These are phyloP conservation scores for Dryadomyces quercus-mongolicae DNA, from an alignment of 2,329 filamentous ascomycete genomes.

Conservation along the genomic window DNA sequence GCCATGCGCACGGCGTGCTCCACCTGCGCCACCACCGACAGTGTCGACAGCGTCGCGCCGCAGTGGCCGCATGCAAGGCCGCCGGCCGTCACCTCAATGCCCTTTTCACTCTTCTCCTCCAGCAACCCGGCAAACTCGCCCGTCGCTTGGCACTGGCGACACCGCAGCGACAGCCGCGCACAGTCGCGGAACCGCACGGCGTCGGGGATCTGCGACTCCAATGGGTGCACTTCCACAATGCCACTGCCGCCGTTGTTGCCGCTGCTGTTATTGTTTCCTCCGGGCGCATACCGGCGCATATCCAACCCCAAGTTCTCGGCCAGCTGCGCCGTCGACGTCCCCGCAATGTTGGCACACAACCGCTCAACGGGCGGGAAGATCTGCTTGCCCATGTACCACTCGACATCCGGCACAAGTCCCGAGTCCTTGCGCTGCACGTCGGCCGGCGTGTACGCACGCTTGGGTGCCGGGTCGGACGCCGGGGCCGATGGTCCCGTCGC, in stretches of 20 bases:
- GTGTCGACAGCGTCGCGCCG: slow-evolving; percentile 47
- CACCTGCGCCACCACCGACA: slow-evolving; percentile 75
- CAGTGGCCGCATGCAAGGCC: slow-evolving; percentile 69
- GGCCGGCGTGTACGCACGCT: slow-evolving; percentile 77
- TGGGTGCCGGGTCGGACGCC: slow-evolving; percentile 57
- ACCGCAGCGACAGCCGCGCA: slow-evolving; percentile 63
- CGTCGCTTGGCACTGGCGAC: slow-evolving; percentile 63
- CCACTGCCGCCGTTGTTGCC: slow-evolving; percentile 37
- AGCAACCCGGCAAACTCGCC: slow-evolving; percentile 68
- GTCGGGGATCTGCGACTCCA: slow-evolving; percentile 91
- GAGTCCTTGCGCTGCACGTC: slow-evolving; percentile 72
- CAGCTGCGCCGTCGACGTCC: slow-evolving; percentile 79
- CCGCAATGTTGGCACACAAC: slow-evolving; percentile 88
- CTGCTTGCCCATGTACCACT: slow-evolving; percentile 97
- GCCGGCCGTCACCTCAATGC: slow-evolving; percentile 48
- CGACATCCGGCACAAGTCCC: slow-evolving; percentile 74
- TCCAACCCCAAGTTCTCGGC: slow-evolving; percentile 92
- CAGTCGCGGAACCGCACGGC: slow-evolving; percentile 79
- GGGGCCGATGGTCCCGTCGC: slow-evolving; percentile 42
- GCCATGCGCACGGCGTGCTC: slow-evolving; percentile 72
- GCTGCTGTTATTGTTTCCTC: slow-evolving; percentile 29
- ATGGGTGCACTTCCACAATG: slow-evolving; percentile 64
- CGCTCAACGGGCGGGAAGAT: slow-evolving; percentile 96
- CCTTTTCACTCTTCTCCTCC: background rate
- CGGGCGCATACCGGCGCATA: slow-evolving; percentile 62